phyloP scores from a whole-genome alignment of 2,329 filamentous ascomycete genomes.

The Aspergillus niger region DNA sequence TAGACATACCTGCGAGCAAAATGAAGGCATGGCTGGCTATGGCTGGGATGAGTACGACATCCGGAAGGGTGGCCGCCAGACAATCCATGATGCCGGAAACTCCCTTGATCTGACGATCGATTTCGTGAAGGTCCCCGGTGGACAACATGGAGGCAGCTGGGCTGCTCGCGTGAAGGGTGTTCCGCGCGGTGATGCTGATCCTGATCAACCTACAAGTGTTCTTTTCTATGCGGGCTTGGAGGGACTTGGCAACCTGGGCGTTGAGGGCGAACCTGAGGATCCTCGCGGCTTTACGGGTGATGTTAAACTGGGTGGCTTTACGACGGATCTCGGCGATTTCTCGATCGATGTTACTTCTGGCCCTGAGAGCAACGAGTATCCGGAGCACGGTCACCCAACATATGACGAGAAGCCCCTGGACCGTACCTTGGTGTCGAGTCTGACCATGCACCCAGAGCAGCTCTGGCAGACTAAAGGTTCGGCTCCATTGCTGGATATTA shows the following conservation, averaged over 20 bases:
- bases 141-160: conserved; percentile 86
- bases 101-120: conserved; percentile 86
- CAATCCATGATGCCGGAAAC: conserved; percentile 87
- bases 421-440: conserved; percentile 72
- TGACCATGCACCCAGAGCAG: conserved; percentile 65
- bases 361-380: conserved; percentile 62
- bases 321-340: conserved; percentile 74
- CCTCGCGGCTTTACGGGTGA: conserved; percentile 59
- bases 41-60: conserved; percentile 98
- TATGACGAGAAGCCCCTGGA: conserved; percentile 71
- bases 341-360: conserved; percentile 75
- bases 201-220: conserved; percentile 71
- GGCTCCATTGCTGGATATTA: conserved; percentile 19
- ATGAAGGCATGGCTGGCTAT: conserved; percentile 91
- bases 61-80: conserved; percentile 80
- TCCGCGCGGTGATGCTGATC: conserved; percentile 68
- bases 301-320: conserved; percentile 71
- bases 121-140: conserved; percentile 90
- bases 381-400: conserved; percentile 61
- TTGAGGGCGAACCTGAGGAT: conserved; percentile 55
- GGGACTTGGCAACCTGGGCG: conserved; percentile 67
- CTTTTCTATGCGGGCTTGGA: conserved; percentile 84
- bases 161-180: conserved; percentile 82
- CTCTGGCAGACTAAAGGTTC: conserved; percentile 81
- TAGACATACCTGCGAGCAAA: conserved; percentile 93